These are phyloP conservation scores for Capsicum pubescens DNA, from an alignment of 257 asterid species.

Conservation along the genomic window DNA sequence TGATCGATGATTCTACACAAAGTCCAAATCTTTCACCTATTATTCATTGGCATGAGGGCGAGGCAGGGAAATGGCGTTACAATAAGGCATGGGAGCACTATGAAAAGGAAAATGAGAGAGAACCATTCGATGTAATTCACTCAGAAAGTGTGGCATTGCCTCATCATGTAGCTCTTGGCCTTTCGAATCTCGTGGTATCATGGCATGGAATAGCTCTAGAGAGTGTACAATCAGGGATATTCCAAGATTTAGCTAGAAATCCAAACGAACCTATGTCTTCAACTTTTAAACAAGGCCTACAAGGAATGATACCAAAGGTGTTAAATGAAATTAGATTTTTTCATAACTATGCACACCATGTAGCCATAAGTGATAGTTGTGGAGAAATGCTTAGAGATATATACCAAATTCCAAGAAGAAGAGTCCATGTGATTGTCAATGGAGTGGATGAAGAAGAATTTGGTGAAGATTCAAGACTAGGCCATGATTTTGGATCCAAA, in stretches of 20 bases:
- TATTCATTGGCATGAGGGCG: conserved; percentile 81
- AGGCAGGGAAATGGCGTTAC: conserved; percentile 75
- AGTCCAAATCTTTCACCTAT: conserved; percentile 41
- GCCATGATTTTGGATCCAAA: conserved; percentile 53
- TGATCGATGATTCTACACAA: not conserved
- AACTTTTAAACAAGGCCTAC: conserved; percentile 58
- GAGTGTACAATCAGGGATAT: conserved; percentile 80
- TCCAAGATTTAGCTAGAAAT: conserved; percentile 65
- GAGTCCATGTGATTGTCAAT: conserved; percentile 86
- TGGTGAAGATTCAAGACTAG: conserved; percentile 47
- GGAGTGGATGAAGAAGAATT: conserved; percentile 84
- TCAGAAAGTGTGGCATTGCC: conserved; percentile 94
- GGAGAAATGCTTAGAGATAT: conserved; percentile 91
- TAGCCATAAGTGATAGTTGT: conserved; percentile 87
- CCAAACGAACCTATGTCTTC: conserved; percentile 58
- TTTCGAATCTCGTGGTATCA: conserved; percentile 73
- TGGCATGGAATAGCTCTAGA: conserved; percentile 98
- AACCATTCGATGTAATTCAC: conserved; percentile 73
- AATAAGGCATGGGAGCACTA: conserved; percentile 84
- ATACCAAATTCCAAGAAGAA: conserved; percentile 69
- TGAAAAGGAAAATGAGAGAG: conserved; percentile 50
- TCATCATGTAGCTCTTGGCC: conserved; percentile 55
- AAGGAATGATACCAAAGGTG: conserved; percentile 75
- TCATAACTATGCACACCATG: conserved; percentile 76
- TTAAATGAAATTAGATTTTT: conserved; percentile 81